Evolutionary conservation across 208 protist species (phyloP), one percentile per base, ranked within the genome.

Genomic region (Acanthamoeba triangularis): DNA sequence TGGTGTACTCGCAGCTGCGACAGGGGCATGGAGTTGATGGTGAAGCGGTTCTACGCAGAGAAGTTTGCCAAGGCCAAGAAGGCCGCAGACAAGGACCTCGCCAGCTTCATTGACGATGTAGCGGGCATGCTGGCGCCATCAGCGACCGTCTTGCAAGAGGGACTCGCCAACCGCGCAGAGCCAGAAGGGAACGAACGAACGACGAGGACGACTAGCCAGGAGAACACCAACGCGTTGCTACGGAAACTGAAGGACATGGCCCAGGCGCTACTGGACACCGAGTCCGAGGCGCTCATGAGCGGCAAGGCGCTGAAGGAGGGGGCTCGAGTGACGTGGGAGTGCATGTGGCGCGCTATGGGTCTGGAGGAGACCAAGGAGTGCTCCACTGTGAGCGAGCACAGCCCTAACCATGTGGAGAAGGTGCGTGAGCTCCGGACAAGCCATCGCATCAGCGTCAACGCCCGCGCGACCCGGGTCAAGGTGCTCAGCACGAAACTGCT

Each of bases 11-110:
- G 35, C 35, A 84, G 74, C 33, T 84, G 74, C 44, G 84, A 90
- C 41, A 67, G 33, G 18, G 84, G 84, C 16, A 59, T 90, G 84
- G 47, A 69, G 54, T 41, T 37, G 33, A 90, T 90, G 84, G 84
- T 90, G 84, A 90, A 47, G 56, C 84, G 56, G 25, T 90, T 67
- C 84, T 90, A 90, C 56, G 49, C 41, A 37, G 49, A 90, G 61
- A 54, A 65, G 41, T 90, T 90, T n/a, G 84, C 54, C 33, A 37
- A 54, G 28, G 84, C 84, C 18, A 90, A 90, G 44, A 67, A 28
- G 84, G 41, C 30, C 1, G 84, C 84, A 20, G 84, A 88, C 49
- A 44, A 88, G 47, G 44, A 90, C 30, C 56, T 90, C 7, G 8
- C 14, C 11, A 35, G 18, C 84, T 90, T 90, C 84, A 47, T 90